A percentile compares a stretch with the other conserved stretches of the same genome.
These are phyloP conservation scores for Pulicaria dysenterica DNA, from an alignment of 129 eudicot genomes.

Conservation along the genomic window DNA sequence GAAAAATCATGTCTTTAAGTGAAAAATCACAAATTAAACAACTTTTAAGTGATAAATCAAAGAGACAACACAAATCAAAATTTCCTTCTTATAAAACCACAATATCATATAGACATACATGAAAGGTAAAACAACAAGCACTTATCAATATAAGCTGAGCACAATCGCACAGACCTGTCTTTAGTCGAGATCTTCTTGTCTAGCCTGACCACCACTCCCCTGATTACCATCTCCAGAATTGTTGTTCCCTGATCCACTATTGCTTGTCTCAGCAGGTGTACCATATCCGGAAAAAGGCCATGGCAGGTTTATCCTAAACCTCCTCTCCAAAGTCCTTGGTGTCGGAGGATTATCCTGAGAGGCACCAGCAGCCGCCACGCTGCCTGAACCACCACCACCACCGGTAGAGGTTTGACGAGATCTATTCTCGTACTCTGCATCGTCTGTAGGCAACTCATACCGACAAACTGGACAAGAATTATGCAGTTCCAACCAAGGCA, in stretches of 20 bases:
- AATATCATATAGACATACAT: conserved; percentile 7
- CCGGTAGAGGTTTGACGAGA: conserved; percentile 32
- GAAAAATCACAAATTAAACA: not conserved
- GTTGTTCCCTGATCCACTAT: conserved; percentile 52
- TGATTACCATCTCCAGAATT: conserved; percentile 46
- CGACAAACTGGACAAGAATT: conserved; percentile 89
- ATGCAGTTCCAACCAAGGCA: conserved; percentile 87
- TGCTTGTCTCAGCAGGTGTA: conserved; percentile 63
- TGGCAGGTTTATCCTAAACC: conserved; percentile 73
- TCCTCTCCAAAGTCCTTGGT: conserved; percentile 61
- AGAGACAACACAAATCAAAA: conserved; percentile 6
- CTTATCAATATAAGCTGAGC: conserved; percentile 10
- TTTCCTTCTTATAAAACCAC: conserved; percentile 29
- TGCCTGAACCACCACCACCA: conserved; percentile 24
- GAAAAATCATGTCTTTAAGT: no score
- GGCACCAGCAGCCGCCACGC: conserved; percentile 33
- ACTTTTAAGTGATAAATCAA: not conserved
- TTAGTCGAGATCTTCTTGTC: conserved; percentile 72
- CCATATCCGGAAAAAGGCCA: conserved; percentile 55
- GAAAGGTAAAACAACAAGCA: conserved; percentile 5
- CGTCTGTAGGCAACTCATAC: conserved; percentile 85
- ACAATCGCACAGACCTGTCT: conserved; percentile 36
- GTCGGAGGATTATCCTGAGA: conserved; percentile 42
- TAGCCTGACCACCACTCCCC: conserved; percentile 53
- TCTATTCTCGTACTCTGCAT: conserved; percentile 70